Base-by-base conservation (phyloP, 2,329 filamentous ascomycete genomes). In the Aspergillus costaricaensis region DNA sequence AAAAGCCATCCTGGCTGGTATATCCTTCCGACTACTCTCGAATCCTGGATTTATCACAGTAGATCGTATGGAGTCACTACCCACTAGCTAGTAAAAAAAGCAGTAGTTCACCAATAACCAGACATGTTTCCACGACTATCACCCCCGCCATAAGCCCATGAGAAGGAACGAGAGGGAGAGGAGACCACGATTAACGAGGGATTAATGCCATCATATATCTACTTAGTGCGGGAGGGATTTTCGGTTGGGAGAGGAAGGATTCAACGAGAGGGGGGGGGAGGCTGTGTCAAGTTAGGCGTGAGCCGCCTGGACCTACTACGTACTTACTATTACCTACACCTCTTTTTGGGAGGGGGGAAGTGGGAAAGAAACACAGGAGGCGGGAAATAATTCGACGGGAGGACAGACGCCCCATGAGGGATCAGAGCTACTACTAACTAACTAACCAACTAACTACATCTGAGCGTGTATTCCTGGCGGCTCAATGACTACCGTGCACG, bases 171-270 rank as follows among this genome's bases (percentile, higher is more conserved):
- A 43, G 17, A 38, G 25, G 23, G 14, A 17, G 15, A 25, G 17
- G 21, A n/a, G 10, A 30, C 36, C 30, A 57, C 14, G 38, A 17
- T 44, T 44, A 23, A 44, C 21, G 19, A 21, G 19, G 41, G 41
- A 44, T 44, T 44, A 44, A 44, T 23, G 17, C 41, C 19, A 14
- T 44, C 19, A 23, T 36, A 36, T 36, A 59, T 62, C 57, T 51
- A 41, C 58, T 21, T 57, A 61, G 55, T 51, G 47, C 47, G 48
- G 58, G 51, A 39, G 9, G 62, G 59, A 62, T 21, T 49, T 62
- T 51, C 50, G 57, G 58, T 54, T 57, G 53, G 57, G 58, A 23
- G 50, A 43, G 19, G 19, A 32, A 36, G 38, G 48, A 48, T 36
- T 36, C 32, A 36, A 14, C 12, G 32, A 14, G 32, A 1, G 12